These are phyloP conservation scores for Artemisia annua DNA, from an alignment of 129 eudicot species.

Conservation along the genomic window DNA sequence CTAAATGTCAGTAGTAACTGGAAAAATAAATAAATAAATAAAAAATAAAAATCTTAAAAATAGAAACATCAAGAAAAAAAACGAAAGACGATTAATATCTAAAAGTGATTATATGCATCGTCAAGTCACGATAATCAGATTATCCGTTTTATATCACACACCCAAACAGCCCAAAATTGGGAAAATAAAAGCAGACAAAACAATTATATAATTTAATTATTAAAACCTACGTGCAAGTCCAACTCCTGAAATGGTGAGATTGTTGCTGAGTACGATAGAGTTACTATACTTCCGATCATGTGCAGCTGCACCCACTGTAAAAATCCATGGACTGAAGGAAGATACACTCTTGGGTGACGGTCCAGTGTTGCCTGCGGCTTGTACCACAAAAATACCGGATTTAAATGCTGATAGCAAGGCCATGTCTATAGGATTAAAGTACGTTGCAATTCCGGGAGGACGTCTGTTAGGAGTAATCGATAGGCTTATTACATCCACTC, in stretches of 20 bases:
- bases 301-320: slow-evolving; percentile 94
- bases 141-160: not conserved
- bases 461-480: slow-evolving; percentile 98
- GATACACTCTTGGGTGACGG: slow-evolving; percentile 89
- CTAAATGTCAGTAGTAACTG: too few species aligned
- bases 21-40: too few species aligned
- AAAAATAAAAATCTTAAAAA: too few species aligned
- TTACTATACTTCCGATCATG: slow-evolving; percentile 83
- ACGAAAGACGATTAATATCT: too few species aligned
- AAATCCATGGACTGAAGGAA: slow-evolving; percentile 99
- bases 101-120: not conserved
- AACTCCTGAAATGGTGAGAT: slow-evolving; percentile 74
- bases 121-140: not conserved
- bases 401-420: slow-evolving; percentile 89
- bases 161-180: not conserved
- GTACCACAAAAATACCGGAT: slow-evolving; percentile 92
- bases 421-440: slow-evolving; percentile 97
- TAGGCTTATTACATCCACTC: slow-evolving; percentile 89
- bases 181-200: slow-evolving; percentile 2
- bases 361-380: slow-evolving; percentile 99
- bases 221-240: slow-evolving; percentile 85
- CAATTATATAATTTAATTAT: not conserved
- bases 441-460: slow-evolving; percentile 94
- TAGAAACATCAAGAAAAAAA: too few species aligned
- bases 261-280: slow-evolving; percentile 79